A percentile compares a stretch with the other conserved stretches of the same genome.
Conservation (phyloP, 2,329 filamentous ascomycete genomes). For the Xylaria sp. region DNA sequence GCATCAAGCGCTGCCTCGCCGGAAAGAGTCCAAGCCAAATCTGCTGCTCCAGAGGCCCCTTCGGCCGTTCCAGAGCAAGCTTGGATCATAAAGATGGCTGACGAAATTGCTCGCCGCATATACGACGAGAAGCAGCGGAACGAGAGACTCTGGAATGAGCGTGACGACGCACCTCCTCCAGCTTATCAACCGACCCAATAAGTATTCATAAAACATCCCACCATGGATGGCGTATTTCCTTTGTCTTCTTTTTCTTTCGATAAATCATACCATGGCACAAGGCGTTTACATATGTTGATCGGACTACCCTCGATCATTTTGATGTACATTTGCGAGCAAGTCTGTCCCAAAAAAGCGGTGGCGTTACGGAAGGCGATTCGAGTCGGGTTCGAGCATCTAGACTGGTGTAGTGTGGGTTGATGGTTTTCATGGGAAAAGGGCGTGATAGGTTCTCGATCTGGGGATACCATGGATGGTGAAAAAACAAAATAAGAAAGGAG, state of each 20-base stretch:
- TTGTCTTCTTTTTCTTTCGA: conserved; percentile 11
- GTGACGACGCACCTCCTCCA: conserved; percentile 54
- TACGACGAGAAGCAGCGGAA: conserved; percentile 73
- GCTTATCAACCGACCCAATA: conserved; percentile 53
- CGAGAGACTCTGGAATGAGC: conserved; percentile 48
- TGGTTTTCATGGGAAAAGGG: conserved; percentile 9
- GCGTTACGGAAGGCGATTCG: conserved; percentile 16
- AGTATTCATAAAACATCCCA: conserved; percentile 17
- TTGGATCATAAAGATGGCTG: conserved; percentile 90
- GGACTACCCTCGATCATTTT: conserved; percentile 13
- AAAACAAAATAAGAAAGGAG: not conserved
- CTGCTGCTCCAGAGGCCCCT: conserved; percentile 43
- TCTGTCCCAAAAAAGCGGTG: conserved; percentile 14
- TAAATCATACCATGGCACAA: conserved; percentile 14
- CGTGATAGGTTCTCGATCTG: conserved; percentile 1
- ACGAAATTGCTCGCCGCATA: conserved; percentile 81
- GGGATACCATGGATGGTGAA: conserved; percentile 3
- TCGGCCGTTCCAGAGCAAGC: conserved; percentile 69
- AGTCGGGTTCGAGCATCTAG: conserved; percentile 8
- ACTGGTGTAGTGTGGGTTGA: conserved; percentile 6
- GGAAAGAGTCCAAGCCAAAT: conserved; percentile 31
- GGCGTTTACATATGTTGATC: conserved; percentile 14
- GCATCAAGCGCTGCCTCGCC: conserved; percentile 19
- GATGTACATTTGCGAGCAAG: conserved; percentile 16
- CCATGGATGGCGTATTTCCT: conserved; percentile 6